Evolutionary conservation across 345 rosid genomes (phyloP).

Genomic region (Arabidopsis suecica): DNA sequence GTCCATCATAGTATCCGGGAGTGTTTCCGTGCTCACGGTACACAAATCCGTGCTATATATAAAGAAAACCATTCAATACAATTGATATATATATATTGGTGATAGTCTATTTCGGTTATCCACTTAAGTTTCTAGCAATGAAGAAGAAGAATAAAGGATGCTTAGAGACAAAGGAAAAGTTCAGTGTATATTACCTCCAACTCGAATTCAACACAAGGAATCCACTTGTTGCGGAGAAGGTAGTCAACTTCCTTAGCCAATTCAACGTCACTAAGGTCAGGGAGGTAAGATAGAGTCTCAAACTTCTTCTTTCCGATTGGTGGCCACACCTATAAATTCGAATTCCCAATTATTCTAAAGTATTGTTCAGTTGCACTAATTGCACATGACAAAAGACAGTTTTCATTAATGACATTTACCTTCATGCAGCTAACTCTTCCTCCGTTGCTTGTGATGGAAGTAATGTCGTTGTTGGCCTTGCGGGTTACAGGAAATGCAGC

Average conservation of each 20-base stretch:
- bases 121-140: not conserved
- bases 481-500: conserved; percentile 56
- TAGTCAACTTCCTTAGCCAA: conserved; percentile 57
- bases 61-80: not conserved
- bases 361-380: not conserved
- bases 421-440: conserved; percentile 61
- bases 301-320: conserved; percentile 54
- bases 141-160: not conserved
- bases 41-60: conserved; percentile 46
- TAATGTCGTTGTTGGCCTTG: conserved; percentile 53
- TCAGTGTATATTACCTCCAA: conserved; percentile 39
- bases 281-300: conserved; percentile 66
- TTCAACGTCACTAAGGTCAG: conserved; percentile 33
- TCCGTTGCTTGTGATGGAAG: conserved; percentile 57
- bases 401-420: conserved; percentile 34
- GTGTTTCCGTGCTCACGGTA: conserved; percentile 48
- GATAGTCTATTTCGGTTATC: not conserved
- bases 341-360: not conserved
- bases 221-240: conserved; percentile 64
- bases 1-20: conserved; percentile 49
- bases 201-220: conserved; percentile 79
- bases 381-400: not conserved
- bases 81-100: not conserved
- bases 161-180: not conserved
- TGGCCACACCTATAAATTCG: conserved; percentile 55